Base-by-base conservation (phyloP, 371 early-diverging fungal species). In the Mucor lusitanicus region DNA sequence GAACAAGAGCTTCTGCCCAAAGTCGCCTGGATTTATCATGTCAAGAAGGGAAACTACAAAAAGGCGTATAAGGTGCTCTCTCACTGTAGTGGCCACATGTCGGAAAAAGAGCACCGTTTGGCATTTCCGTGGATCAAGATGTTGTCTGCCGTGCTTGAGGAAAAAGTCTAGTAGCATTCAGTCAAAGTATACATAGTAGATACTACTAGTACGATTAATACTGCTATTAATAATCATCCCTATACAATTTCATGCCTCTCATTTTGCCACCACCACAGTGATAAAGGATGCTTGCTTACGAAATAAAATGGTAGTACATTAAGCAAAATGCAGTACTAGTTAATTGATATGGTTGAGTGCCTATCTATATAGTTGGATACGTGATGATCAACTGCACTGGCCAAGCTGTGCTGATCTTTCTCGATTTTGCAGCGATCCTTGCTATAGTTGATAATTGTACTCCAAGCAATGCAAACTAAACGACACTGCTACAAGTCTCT, bases 21-120 rank as follows among this genome's bases (percentile, higher is more conserved):
- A 1, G 25, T 65, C 25, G 44, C 65, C 1, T 65, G 65, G 65
- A 65, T 33, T 32, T 33, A 59, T 19, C 27, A 65, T 59, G 19
- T 48, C 6, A 37, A 33, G n/a, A 21, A 59, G n/a, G 42, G 59
- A 27, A 23, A 65, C 21, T 59, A 65, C 59, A 25, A n/a, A n/a
- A 59, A 48, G 12, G 58, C 65, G 3, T 21, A 50, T 12, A 1
- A 23, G 12, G 9, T 12, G 2, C 50, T 50, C 3, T 25, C 23
- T 12, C 7, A 12, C 11, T 50, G 50, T 25, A 50, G 12, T 12
- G 11, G 23, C 21, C 12, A 25, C 6, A 19, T 50, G n/a, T 25
- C 50, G 23, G 25, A 50, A 50, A 13, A 19, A 11, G 50, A 50
- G 21, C 23, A 19, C 12, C 3, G 12, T 50, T 3, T 9, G 13